Conservation (phyloP, 352 stramenopile genomes). For the Globisporangium abappressorium region DNA sequence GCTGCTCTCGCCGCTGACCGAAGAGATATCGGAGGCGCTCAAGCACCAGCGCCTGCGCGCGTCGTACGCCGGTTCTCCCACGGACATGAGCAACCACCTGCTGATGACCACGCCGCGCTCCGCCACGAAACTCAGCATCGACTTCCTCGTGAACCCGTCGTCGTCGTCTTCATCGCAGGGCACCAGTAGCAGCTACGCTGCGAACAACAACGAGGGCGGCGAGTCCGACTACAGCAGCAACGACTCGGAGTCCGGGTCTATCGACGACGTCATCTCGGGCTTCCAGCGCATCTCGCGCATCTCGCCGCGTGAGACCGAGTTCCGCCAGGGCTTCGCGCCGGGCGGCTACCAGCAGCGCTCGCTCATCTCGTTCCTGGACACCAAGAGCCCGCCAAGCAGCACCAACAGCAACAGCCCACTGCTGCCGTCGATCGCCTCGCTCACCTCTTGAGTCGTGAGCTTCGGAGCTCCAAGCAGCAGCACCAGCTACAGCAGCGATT, state of each 20-base stretch:
- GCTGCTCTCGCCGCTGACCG: constrained; percentile 17
- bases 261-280: constrained; percentile 17
- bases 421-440: constrained; percentile 14
- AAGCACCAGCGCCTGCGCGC: constrained; percentile 20
- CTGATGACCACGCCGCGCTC: constrained; percentile 24
- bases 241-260: constrained; percentile 13
- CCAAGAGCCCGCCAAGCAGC: constrained; percentile 2
- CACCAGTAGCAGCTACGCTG: background rate
- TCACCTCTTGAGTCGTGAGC: constrained; percentile 8
- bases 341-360: background rate
- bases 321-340: background rate
- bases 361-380: constrained; percentile 15
- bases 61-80: constrained; percentile 27
- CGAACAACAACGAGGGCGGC: background rate
- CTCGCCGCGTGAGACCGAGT: constrained; percentile 14
- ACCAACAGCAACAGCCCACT: background rate
- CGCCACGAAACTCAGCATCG: constrained; percentile 48
- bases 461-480: background rate
- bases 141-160: constrained; percentile 50
- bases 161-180: constrained; percentile 7
- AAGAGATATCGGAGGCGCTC: constrained; percentile 15
- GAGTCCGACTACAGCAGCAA: constrained; percentile 15
- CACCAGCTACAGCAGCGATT: background rate
- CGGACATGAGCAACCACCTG: constrained; percentile 14
- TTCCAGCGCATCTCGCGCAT: constrained; percentile 20